Base-by-base conservation (phyloP, 768 basidiomycete genomes). In the Tulasnella sp. region DNA sequence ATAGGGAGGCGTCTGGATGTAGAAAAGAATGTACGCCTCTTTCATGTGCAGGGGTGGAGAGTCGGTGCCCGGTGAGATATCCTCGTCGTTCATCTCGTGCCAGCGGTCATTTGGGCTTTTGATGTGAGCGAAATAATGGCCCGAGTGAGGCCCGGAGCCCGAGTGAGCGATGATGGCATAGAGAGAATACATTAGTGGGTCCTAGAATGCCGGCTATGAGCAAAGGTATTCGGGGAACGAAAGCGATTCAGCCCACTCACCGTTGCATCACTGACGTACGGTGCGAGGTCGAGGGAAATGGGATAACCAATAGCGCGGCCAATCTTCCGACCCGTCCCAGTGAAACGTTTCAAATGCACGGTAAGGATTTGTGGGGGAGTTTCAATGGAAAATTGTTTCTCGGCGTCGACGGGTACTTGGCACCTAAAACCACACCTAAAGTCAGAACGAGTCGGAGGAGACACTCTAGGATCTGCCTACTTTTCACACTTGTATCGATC, bases 401-500 rank as follows among this genome's bases (percentile, higher is more conserved):
- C 90, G 2, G 97, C 97, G 75, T 88, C 87, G 74, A 98, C 96
- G 71, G 90, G 88, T 81, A 90, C 92, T 82, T 97, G 96, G 86
- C 97, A 99, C 81, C 96, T 97, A 79, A 2, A n/a, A 22, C 17
- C 36, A 31, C 31, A 68, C 14, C 12, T 36, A 14, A 38, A 19
- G 29, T 75, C 68, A 74, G 14, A 36, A 7, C 31, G 4, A 31
- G 25, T 19, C 8, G 37, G n/a, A 9, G 7, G 37, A 25, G 37
- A 22, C 36, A 22, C 31, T 54, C 49, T 19, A 22, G 38, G n/a
- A 70, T n/a, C 4, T 31, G 87, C 93, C 80, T 81, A 97, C 95
- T 94, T 98, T 84, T 99, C 97, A 83, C 97, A 99, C 82, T 96
- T 94, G 83, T 99, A 99, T 84, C 96, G 96, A 86, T 99, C 94